These are phyloP conservation scores for Quercus bicolor DNA, from an alignment of 306 rosid genomes.

Conservation along the genomic window DNA sequence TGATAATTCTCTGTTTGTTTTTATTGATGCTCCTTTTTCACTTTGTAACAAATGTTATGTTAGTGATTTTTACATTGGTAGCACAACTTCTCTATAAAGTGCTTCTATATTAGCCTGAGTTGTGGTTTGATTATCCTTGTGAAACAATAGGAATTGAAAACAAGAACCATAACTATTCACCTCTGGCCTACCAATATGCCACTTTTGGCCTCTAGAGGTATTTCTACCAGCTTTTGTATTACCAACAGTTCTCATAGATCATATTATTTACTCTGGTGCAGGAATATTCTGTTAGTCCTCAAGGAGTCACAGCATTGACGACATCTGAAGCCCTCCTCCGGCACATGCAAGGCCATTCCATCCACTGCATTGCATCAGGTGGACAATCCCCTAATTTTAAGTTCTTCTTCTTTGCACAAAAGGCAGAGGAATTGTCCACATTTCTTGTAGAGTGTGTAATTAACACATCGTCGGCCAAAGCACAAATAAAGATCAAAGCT, in stretches of 20 bases:
- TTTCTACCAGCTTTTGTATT: background rate
- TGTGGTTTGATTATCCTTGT: background rate
- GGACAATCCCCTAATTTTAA: slow-evolving; percentile 89
- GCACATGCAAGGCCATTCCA: slow-evolving; percentile 84
- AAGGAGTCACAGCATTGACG: slow-evolving; percentile 62
- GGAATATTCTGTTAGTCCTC: slow-evolving; percentile 70
- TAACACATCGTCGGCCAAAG: slow-evolving; percentile 83
- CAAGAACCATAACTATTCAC: background rate
- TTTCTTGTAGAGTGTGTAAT: slow-evolving; percentile 90
- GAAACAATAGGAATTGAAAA: background rate
- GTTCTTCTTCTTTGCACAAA: slow-evolving; percentile 96
- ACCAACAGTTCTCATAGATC: background rate
- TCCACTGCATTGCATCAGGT: slow-evolving; percentile 94
- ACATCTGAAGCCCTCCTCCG: slow-evolving; percentile 62
- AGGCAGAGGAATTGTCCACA: slow-evolving; percentile 65
- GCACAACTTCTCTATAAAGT: background rate
- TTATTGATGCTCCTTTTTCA: slow-evolving; percentile 10
- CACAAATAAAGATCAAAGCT: slow-evolving; percentile 80
- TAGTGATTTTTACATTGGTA: background rate
- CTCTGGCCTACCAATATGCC: background rate
- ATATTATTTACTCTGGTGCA: slow-evolving; percentile 32
- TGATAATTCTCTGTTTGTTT: slow-evolving; percentile 2
- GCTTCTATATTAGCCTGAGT: background rate
- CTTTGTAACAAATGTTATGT: background rate
- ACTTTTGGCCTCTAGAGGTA: background rate